Percentiles rank a stretch among this genome's conserved stretches.
Conservation (phyloP, 495 filamentous ascomycete genomes). For the Xylaria nigripes region DNA sequence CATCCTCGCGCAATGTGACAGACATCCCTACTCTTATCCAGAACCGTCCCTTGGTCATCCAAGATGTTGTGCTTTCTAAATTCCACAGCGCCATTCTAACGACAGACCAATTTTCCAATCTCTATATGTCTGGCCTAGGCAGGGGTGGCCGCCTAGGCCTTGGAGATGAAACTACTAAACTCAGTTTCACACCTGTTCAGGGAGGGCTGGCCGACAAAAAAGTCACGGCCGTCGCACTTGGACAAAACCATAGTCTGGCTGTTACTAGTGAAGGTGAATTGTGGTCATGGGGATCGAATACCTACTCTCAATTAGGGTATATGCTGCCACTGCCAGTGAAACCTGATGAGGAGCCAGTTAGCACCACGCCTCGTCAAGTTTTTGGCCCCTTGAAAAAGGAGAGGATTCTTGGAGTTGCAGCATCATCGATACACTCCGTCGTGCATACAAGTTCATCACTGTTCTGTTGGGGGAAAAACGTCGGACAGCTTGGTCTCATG, state of each 20-base stretch:
- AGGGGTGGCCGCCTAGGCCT: constrained; percentile 84
- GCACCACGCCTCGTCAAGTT: constrained; percentile 74
- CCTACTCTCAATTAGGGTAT: constrained; percentile 80
- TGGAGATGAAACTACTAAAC: constrained; percentile 81
- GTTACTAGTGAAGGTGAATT: constrained; percentile 73
- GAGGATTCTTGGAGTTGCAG: constrained; percentile 68
- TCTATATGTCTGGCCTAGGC: constrained; percentile 89
- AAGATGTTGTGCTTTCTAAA: constrained; percentile 79
- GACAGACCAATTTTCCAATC: constrained; percentile 80
- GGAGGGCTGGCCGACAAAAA: constrained; percentile 61
- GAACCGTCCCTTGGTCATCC: constrained; percentile 60
- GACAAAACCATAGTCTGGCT: constrained; percentile 85
- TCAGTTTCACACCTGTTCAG: constrained; percentile 73
- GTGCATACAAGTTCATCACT: constrained; percentile 73
- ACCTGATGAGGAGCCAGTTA: constrained; percentile 72
- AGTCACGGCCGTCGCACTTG: constrained; percentile 65
- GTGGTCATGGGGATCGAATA: constrained; percentile 90
- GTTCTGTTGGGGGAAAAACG: constrained; percentile 93
- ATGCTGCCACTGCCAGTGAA: constrained; percentile 45
- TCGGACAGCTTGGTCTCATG: constrained; percentile 87
- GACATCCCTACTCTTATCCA: constrained; percentile 61
- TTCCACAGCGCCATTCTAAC: constrained; percentile 87
- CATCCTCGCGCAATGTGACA: constrained; percentile 26
- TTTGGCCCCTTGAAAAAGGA: constrained; percentile 89
- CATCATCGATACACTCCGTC: constrained; percentile 87